Conservation (phyloP, 306 rosid genomes). For the Argentina anserina region DNA sequence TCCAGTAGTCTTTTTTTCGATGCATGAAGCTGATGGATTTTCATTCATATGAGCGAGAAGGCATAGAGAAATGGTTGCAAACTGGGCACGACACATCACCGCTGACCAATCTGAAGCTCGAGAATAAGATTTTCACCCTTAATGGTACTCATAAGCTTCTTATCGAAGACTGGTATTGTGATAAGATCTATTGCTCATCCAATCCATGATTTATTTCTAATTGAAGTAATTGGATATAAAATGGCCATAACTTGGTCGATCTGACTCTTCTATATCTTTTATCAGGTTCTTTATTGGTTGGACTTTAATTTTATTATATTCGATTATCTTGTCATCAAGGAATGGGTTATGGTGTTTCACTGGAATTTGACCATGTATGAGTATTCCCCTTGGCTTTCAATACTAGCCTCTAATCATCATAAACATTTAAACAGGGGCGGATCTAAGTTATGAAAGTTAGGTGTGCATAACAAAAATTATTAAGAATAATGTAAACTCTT, state of each 20-base stretch:
- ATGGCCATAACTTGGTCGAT: neutral
- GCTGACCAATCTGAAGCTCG: conserved; percentile 63
- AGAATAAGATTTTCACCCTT: conserved; percentile 46
- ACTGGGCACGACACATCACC: conserved; percentile 74
- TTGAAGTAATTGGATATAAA: neutral
- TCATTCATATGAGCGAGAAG: conserved; percentile 68
- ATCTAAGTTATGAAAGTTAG: no score
- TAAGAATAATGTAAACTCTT: no score
- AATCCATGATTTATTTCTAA: neutral
- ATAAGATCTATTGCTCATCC: conserved; percentile 21
- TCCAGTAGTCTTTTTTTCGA: neutral
- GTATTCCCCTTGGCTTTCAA: no score
- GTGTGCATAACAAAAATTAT: no score
- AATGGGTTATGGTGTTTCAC: no score
- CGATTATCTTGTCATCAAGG: no score
- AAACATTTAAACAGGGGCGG: no score
- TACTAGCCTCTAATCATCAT: no score
- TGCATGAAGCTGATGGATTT: conserved; percentile 87
- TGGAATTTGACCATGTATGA: no score
- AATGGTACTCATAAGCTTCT: conserved; percentile 64
- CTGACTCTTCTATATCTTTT: neutral
- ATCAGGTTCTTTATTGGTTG: neutral
- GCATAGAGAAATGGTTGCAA: conserved; percentile 62
- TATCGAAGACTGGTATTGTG: conserved; percentile 59
- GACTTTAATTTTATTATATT: neutral